Percentiles rank a stretch among this genome's conserved stretches.
These are phyloP conservation scores for Thelephora ganbajun DNA, from an alignment of 768 basidiomycete species.

Conservation along the genomic window DNA sequence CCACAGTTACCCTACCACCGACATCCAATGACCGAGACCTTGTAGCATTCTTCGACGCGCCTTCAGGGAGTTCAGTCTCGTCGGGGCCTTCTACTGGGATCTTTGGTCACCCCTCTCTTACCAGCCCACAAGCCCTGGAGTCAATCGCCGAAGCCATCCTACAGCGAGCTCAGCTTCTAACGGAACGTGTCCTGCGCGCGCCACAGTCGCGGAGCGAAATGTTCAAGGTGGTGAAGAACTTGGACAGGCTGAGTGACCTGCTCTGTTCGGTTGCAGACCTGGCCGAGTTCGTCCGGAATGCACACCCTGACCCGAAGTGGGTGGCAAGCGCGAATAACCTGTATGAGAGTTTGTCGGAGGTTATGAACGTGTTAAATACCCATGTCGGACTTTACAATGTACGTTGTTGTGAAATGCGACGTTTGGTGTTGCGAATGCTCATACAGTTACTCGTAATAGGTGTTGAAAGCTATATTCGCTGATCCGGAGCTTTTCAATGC, in stretches of 20 bases:
- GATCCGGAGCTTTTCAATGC: slow-evolving; percentile 53
- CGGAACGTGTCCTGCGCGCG: slow-evolving; percentile 69
- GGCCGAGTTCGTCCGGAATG: slow-evolving; percentile 84
- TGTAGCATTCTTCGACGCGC: slow-evolving; percentile 55
- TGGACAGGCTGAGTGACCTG: slow-evolving; percentile 92
- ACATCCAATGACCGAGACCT: slow-evolving; percentile 54
- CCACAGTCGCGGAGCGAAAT: slow-evolving; percentile 63
- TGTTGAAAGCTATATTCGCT: slow-evolving; percentile 53
- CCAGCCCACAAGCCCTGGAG: slow-evolving; percentile 52
- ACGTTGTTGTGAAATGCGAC: slow-evolving; percentile 19
- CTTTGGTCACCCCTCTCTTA: slow-evolving; percentile 69
- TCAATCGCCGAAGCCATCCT: slow-evolving; percentile 70
- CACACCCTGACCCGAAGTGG: slow-evolving; percentile 83
- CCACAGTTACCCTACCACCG: slow-evolving; percentile 38
- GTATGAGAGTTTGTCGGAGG: slow-evolving; percentile 88
- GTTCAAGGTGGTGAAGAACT: slow-evolving; percentile 81
- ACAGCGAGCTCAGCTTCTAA: slow-evolving; percentile 66
- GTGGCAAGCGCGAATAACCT: slow-evolving; percentile 71
- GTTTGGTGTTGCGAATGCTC: slow-evolving; percentile 1
- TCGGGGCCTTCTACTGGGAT: slow-evolving; percentile 53
- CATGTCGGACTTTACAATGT: slow-evolving; percentile 84
- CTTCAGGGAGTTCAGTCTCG: slow-evolving; percentile 30
- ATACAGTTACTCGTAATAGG: slow-evolving; percentile 25
- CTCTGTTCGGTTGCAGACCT: slow-evolving; percentile 95
- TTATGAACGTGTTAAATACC: slow-evolving; percentile 96